Conservation (phyloP, 208 protist genomes). For the Sergeia podlipaevii region DNA sequence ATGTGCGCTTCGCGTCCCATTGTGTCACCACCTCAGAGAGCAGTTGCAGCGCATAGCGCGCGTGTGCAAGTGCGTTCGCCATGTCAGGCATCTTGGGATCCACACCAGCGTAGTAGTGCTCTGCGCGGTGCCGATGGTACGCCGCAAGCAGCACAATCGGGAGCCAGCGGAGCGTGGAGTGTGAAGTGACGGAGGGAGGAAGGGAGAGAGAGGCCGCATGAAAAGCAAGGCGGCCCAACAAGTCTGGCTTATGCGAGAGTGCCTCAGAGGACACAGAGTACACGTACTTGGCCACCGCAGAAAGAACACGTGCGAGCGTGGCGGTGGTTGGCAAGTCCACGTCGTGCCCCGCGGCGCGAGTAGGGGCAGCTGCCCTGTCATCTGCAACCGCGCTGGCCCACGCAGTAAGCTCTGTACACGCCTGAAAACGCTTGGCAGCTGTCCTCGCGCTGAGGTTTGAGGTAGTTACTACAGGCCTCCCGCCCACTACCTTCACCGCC, state of each 20-base stretch:
- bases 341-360: slow-evolving; percentile 8
- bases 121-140: slow-evolving; percentile 59
- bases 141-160: slow-evolving; percentile 50
- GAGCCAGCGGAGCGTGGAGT: slow-evolving; percentile 27
- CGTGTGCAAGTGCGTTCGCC: slow-evolving; percentile 56
- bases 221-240: slow-evolving; percentile 54
- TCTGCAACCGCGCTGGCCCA: not conserved
- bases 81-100: slow-evolving; percentile 41
- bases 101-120: slow-evolving; percentile 40
- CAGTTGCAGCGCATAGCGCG: slow-evolving; percentile 46
- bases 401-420: slow-evolving; percentile 21
- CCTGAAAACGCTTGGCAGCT: slow-evolving; percentile 41
- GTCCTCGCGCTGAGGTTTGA: slow-evolving; percentile 44
- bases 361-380: slow-evolving; percentile 18
- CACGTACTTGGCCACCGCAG: slow-evolving; percentile 61
- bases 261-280: slow-evolving; percentile 51
- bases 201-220: slow-evolving; percentile 25
- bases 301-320: slow-evolving; percentile 29
- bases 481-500: no score
- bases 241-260: slow-evolving; percentile 35
- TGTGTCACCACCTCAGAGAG: slow-evolving; percentile 20
- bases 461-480: not conserved
- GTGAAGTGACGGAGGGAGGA: slow-evolving; percentile 12
- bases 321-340: slow-evolving; percentile 22
- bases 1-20: no score